Evolutionary conservation across 2,329 filamentous ascomycete genomes (phyloP), one percentile per base, ranked within the genome.

Genomic region (Diaporthe sp.): DNA sequence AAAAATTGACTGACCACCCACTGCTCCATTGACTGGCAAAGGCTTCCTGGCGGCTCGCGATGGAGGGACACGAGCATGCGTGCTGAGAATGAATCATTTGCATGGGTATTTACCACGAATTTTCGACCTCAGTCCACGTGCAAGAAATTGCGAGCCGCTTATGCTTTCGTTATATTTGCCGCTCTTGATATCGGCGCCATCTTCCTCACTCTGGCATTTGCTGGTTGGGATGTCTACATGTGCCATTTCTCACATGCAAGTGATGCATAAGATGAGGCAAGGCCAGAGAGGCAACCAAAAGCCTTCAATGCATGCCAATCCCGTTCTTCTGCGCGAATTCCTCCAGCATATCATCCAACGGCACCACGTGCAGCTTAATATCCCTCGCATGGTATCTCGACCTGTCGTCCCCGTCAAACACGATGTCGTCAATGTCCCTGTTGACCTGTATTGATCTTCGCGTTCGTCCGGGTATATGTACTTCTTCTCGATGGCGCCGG

Each of bases 401-500:
- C 63, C 50, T 70, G 9, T 70, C 71, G 22, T 58, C 63, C 19
- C 59, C 65, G 7, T 59, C 71, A 32, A 78, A 77, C 25, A 75
- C 73, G 5, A 79, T 71, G 56, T 76, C 71, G 15, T 75, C 72
- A 51, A 73, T 39, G 74, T 78, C 78, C 25, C 72, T 71, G 6
- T 77, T 70, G 17, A 53, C 71, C 4, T 73, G 58, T 1, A 74
- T 53, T 8, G 51, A 69, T 59, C 65, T 68, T 47, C 59, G 42
- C 55, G 25, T 44, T 39, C 82, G 79, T 61, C 76, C 75, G 1
- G 78, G 79, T 42, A 82, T 75, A 71, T 83, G 82, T 7, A 81
- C 77, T 1, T 73, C 75, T 70, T 83, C 80, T 70, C 81, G 80
- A 72, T 84, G 82, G 1, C 75, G 74, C 65, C 80, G 78, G 65